Evolutionary conservation across 2,329 filamentous ascomycete genomes (phyloP), one percentile per base, ranked within the genome.

Genomic region (Trichoderma polysporum): DNA sequence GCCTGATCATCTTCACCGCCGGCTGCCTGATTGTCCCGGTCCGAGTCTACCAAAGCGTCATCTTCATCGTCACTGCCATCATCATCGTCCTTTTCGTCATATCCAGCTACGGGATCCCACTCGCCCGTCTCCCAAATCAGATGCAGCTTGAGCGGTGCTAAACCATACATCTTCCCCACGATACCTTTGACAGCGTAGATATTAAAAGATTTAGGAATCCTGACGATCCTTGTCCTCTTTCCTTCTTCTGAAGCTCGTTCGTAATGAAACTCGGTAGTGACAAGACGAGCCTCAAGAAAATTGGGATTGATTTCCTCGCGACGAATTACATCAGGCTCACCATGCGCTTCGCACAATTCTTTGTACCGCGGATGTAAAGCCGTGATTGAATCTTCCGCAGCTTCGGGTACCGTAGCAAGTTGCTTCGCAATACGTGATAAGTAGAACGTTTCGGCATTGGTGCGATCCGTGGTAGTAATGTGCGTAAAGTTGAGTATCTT

Each of bases 361-460:
- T 76, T 73, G 76, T 91, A 98, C 4, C 93, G 85, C 8, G 88
- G 89, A 77, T 98, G 93, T 3, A 81, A 78, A 0, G 76, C 78
- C 3, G 91, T 76, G 0, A 97, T 84, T 1, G 80, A 79, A 0
- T 77, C 78, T 70, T 89, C 85, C 2, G 81, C 78, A 2, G 77
- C 77, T 66, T 86, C 83, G 0, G 87, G 80, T 0, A 87, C 85
- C 3, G 83, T 80, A 1, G 88, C 85, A 45, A 97, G 82, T 75
- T 95, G 91, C 69, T 88, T 89, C 12, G 86, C 91, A 67, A 97
- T 95, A 63, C 91, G 86, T 0, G 90, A 92, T 12, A 98, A 86
- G 76, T 99, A 99, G 77, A 97, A 99, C 74, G 94, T 90, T 73
- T 98, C 95, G 4, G 93, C 93, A 74, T 98, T 95, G 63, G 88